phyloP scores from a whole-genome alignment of 2,329 filamentous ascomycete genomes.

The Ceratocystis papillata region DNA sequence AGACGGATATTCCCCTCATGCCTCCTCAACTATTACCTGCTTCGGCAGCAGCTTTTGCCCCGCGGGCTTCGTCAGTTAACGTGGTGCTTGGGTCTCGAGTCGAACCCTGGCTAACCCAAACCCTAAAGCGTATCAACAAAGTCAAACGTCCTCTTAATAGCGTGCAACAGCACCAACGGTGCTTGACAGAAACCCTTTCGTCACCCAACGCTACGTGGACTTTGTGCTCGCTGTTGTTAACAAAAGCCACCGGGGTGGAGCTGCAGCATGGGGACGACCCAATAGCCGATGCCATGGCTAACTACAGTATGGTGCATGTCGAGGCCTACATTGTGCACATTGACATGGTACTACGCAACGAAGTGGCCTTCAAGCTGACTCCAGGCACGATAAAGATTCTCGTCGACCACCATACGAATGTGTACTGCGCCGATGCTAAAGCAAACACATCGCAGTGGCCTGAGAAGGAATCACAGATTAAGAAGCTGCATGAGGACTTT shows the following conservation, averaged over 20 bases:
- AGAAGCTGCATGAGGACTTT: conserved; percentile 95
- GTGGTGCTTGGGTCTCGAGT: conserved; percentile 86
- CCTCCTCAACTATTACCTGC: conserved; percentile 86
- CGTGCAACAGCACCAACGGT: conserved; percentile 87
- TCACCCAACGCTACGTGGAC: conserved; percentile 89
- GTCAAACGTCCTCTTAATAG: conserved; percentile 97
- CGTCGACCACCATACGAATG: conserved; percentile 90
- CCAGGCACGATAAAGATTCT: conserved; percentile 86
- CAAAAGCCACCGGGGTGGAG: conserved; percentile 78
- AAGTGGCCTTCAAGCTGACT: conserved; percentile 96
- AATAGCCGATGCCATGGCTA: conserved; percentile 76
- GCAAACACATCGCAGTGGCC: conserved; percentile 89
- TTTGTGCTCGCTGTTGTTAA: conserved; percentile 80
- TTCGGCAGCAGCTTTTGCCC: conserved; percentile 91
- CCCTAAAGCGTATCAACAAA: conserved; percentile 90
- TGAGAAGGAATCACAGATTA: conserved; percentile 90
- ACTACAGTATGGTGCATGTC: conserved; percentile 84
- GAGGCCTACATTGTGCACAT: conserved; percentile 98
- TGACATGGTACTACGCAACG: conserved; percentile 95
- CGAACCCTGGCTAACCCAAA: conserved; percentile 93
- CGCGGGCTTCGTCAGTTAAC: conserved; percentile 78
- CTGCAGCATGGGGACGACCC: conserved; percentile 59
- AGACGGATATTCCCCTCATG: conserved; percentile 45
- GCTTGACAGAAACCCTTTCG: conserved; percentile 87
- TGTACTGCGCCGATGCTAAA: conserved; percentile 83